Conservation (phyloP, 352 stramenopile genomes). For the Phytopythium montanum region DNA sequence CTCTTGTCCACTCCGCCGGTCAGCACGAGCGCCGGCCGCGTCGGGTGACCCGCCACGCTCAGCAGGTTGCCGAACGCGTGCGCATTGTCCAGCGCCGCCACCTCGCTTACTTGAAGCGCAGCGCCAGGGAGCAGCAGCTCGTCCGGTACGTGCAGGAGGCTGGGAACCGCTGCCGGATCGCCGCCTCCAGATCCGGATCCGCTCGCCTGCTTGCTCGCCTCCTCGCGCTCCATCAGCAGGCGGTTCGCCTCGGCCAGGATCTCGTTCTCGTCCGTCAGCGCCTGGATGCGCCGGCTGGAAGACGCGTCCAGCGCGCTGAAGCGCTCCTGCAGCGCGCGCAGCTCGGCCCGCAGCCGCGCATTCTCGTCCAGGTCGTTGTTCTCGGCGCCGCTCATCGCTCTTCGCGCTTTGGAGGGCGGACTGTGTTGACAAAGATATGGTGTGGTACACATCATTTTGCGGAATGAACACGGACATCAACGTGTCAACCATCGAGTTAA, state of each 20-base stretch:
- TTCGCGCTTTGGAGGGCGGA: too few relatives aligned
- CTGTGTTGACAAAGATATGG: too few relatives aligned
- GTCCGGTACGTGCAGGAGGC: slow-evolving; percentile 52
- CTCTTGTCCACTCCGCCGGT: slow-evolving; percentile 75
- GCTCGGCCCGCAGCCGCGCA: slow-evolving; percentile 31
- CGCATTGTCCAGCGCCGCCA: slow-evolving; percentile 37
- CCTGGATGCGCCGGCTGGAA: slow-evolving; percentile 38
- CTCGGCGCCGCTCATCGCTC: slow-evolving; percentile 11
- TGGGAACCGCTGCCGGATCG: not conserved
- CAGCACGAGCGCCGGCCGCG: slow-evolving; percentile 36
- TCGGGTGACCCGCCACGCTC: slow-evolving; percentile 44
- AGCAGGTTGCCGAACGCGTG: slow-evolving; percentile 71
- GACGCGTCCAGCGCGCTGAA: slow-evolving; percentile 37
- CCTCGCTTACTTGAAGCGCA: slow-evolving; percentile 22
- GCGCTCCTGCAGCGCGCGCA: slow-evolving; percentile 44
- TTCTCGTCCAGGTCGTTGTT: slow-evolving; percentile 38
- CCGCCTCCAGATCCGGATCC: not conserved
- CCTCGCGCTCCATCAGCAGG: slow-evolving; percentile 53
- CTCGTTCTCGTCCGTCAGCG: slow-evolving; percentile 72
- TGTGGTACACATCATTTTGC: too few relatives aligned
- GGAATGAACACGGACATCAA: too few relatives aligned
- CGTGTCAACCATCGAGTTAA: too few relatives aligned
- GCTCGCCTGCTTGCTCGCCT: slow-evolving; percentile 23
- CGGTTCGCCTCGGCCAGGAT: slow-evolving; percentile 70
- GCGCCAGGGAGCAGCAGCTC: slow-evolving; percentile 60